These are phyloP conservation scores for Aspergillus fructus DNA, from an alignment of 2,329 filamentous ascomycete species.

Conservation along the genomic window DNA sequence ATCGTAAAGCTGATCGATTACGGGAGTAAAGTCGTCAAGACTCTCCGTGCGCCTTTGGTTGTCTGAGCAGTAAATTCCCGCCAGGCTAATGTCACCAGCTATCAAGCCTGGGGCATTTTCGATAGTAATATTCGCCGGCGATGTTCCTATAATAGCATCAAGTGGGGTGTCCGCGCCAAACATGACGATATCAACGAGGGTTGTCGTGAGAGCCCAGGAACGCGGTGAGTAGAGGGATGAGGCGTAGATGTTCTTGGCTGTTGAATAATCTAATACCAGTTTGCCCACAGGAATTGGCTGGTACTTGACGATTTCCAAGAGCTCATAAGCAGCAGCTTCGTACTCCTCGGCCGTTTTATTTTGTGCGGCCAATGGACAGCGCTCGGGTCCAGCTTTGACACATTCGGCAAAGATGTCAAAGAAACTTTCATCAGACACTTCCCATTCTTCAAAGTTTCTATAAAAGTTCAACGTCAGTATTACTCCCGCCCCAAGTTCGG, in stretches of 20 bases:
- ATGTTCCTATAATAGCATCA: not conserved
- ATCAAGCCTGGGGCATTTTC: not conserved
- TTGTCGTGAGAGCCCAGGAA: not conserved
- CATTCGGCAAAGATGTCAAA: conserved; percentile 6
- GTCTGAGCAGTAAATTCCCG: conserved; percentile 5
- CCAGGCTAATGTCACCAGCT: not conserved
- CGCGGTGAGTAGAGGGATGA: conserved; percentile 3
- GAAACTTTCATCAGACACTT: conserved; percentile 6
- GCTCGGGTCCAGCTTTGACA: conserved; percentile 7
- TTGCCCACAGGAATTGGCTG: conserved; percentile 7
- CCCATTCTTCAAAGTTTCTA: conserved; percentile 10
- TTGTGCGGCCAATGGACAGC: conserved; percentile 2
- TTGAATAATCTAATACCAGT: conserved; percentile 3
- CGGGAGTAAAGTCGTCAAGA: not conserved
- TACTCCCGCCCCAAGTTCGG: not conserved
- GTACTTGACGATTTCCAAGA: conserved; percentile 7
- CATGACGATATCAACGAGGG: not conserved
- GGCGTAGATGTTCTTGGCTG: not conserved
- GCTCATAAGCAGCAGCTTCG: conserved; percentile 8
- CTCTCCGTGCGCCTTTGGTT: conserved; percentile 1
- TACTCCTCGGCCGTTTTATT: conserved; percentile 6
- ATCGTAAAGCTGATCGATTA: not conserved
- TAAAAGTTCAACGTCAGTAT: not conserved
- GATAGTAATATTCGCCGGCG: not conserved
- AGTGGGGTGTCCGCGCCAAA: not conserved